These are phyloP conservation scores for Dovyalis caffra DNA, from an alignment of 345 rosid species.

Conservation along the genomic window DNA sequence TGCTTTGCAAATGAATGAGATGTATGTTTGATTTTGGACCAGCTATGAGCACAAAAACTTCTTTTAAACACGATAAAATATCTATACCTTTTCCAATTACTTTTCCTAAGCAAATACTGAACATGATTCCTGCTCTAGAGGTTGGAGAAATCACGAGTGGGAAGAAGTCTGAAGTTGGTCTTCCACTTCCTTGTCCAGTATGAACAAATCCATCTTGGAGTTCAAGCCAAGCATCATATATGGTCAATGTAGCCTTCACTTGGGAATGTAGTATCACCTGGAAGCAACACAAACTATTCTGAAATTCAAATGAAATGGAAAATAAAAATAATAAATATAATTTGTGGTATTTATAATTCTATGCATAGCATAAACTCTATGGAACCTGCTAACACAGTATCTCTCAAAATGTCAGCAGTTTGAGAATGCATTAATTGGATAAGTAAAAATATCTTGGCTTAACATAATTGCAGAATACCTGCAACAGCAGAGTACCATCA, in stretches of 20 bases:
- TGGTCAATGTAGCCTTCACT: conserved; percentile 78
- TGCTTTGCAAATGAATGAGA: background rate
- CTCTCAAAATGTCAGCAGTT: background rate
- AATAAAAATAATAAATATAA: background rate
- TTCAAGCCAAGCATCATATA: conserved; percentile 89
- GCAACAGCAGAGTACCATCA: conserved; percentile 78
- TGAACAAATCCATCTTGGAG: conserved; percentile 91
- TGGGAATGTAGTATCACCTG: conserved; percentile 90
- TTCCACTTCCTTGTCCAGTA: conserved; percentile 61
- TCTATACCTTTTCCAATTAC: conserved; percentile 48
- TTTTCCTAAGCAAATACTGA: conserved; percentile 64
- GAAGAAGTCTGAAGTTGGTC: conserved; percentile 73
- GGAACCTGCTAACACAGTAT: background rate
- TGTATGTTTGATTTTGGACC: too few species aligned
- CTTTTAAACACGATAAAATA: background rate
- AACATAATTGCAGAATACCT: conserved; percentile 45
- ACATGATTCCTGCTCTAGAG: conserved; percentile 75
- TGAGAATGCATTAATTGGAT: background rate
- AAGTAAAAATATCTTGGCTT: background rate
- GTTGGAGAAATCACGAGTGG: conserved; percentile 81
- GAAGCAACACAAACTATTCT: conserved; percentile 15
- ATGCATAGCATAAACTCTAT: background rate
- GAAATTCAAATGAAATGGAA: conserved; percentile 5
- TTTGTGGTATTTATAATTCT: background rate
- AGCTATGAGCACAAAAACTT: too few species aligned